These are phyloP conservation scores for Chondrus crispus DNA, from an alignment of 23 red algal species.

Conservation along the genomic window DNA sequence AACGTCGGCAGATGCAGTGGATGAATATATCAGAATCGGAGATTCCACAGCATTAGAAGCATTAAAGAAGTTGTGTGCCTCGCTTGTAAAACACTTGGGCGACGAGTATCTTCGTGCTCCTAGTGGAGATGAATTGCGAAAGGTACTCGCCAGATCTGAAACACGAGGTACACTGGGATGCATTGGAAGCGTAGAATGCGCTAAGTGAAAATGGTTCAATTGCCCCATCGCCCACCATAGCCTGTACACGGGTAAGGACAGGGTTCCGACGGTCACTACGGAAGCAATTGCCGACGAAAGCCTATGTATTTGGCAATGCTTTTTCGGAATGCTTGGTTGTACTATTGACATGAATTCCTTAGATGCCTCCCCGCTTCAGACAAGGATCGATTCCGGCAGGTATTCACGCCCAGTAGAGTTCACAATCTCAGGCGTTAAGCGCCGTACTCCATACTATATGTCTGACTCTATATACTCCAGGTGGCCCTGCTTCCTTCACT, in stretches of 20 bases:
- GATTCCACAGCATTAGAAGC: constrained; percentile 20
- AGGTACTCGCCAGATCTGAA: background rate
- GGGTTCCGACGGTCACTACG: background rate
- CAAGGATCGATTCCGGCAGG: background rate
- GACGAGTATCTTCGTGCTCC: constrained; percentile 5
- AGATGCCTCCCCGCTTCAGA: background rate
- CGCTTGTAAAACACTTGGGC: background rate
- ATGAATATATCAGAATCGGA: background rate
- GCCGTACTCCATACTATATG: background rate
- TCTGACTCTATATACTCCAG: background rate
- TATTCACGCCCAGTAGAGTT: background rate
- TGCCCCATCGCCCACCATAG: background rate
- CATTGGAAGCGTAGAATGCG: constrained; percentile 42
- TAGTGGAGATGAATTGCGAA: background rate
- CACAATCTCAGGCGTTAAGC: background rate
- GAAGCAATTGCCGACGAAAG: background rate
- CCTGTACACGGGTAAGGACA: constrained; percentile 21
- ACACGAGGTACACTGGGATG: background rate
- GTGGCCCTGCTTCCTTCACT: background rate
- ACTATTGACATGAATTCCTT: constrained; percentile 6
- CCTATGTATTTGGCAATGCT: background rate
- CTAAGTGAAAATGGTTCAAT: background rate
- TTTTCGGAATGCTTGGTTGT: constrained; percentile 10
- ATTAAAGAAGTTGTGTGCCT: background rate
- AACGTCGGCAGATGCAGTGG: background rate